Evolutionary conservation across 2,329 filamentous ascomycete genomes (phyloP), one percentile per base, ranked within the genome.

Genomic region (Chaetomiaceae sp.): DNA sequence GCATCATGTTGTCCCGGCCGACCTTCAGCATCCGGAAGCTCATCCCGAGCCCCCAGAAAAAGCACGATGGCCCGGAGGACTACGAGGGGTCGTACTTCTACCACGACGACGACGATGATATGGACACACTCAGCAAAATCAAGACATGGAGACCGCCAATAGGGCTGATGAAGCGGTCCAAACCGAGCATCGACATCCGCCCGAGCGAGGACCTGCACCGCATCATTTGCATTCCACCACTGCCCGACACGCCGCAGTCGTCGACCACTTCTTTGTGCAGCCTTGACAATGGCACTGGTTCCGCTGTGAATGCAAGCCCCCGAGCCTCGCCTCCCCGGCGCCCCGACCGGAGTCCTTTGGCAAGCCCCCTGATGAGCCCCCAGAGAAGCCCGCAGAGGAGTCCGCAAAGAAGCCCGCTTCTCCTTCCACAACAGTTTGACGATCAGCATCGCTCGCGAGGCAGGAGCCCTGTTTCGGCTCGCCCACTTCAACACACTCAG

Each of bases 191-290:
- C 51, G 68, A 73, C 47, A 66, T 73, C 52, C 69, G 66, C 50
- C 69, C 68, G 51, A 64, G 68, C 56, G 65, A 71, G 54, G 72
- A 70, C 52, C 64, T 72, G 49, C 69, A 73, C 61, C 68, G 68
- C 56, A 69, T 72, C 52, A 63, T 69, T 29, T 66, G 65, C 22
- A 67, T 71, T 37, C 70, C 74, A 45, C 66, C 71, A 42, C 63
- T 72, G 17, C 69, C 70, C n/a, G 67, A 64, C 33, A 66, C 63
- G 34, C 63, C 63, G 23, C 60, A 60, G 39, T 62, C 63, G 15
- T 64, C 75, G 22, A 68, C 68, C 42, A 75, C 70, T 58, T 78
- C 76, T 64, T 72, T 77, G 62, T 74, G 71, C 60, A 75, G 70
- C 57, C 72, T 65, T 52, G 71, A 76, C 58, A 66, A 70, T 60